These are phyloP conservation scores for Aspergillus fijiensis DNA, from an alignment of 2,329 filamentous ascomycete genomes.

Conservation along the genomic window DNA sequence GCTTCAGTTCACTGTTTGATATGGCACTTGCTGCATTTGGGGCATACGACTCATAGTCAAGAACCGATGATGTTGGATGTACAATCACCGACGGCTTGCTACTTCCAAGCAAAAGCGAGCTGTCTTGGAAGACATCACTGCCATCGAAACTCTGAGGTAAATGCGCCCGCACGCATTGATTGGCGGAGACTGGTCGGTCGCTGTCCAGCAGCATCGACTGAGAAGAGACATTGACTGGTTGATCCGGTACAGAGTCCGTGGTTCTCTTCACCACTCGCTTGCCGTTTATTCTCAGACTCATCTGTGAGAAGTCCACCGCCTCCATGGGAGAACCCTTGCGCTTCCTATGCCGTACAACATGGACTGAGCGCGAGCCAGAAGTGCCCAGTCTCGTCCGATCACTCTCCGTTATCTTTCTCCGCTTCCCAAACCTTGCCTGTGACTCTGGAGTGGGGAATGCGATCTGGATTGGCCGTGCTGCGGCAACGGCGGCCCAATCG, in stretches of 20 bases:
- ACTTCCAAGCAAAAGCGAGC: neutral
- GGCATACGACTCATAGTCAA: neutral
- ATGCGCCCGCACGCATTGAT: neutral
- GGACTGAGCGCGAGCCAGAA: conserved; percentile 2
- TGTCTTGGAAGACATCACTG: neutral
- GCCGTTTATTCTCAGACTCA: conserved; percentile 27
- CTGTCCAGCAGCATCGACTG: conserved; percentile 38
- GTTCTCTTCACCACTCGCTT: conserved; percentile 13
- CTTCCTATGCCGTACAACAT: neutral
- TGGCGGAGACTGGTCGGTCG: conserved; percentile 15
- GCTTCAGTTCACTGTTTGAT: neutral
- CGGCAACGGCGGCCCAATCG: conserved; percentile 41
- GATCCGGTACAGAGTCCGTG: neutral
- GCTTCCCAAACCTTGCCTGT: conserved; percentile 35
- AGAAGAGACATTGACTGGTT: conserved; percentile 23
- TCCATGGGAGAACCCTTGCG: conserved; percentile 8
- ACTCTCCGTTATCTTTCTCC: conserved; percentile 33
- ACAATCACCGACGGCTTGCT: neutral
- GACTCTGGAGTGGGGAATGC: conserved; percentile 31
- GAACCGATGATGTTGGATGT: neutral
- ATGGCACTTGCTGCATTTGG: neutral
- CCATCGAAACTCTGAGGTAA: neutral
- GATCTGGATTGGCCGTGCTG: conserved; percentile 35
- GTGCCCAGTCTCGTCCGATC: conserved; percentile 29
- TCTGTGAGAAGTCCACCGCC: conserved; percentile 9